Evolutionary conservation across 768 basidiomycete species (phyloP).

Genomic region (Coprinellus micaceus): DNA sequence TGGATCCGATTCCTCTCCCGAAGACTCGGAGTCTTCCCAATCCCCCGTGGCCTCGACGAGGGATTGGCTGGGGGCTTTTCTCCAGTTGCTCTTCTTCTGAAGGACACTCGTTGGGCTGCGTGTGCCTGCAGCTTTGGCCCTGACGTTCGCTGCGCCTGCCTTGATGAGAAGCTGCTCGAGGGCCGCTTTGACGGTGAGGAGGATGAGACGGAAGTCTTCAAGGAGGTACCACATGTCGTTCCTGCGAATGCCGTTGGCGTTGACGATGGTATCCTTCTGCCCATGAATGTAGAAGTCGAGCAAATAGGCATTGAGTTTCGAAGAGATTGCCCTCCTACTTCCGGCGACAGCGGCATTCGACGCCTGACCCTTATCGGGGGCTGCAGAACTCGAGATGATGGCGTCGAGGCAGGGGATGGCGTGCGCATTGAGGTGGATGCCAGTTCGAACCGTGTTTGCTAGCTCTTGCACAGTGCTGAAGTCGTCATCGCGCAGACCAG

Average conservation of each 20-base stretch:
- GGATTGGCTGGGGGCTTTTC: too few species aligned
- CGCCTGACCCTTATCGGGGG: neutral
- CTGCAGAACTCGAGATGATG: constrained; percentile 17
- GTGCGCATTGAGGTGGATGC: constrained; percentile 54
- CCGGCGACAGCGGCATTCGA: neutral
- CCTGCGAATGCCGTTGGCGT: constrained; percentile 54
- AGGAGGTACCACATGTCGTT: constrained; percentile 66
- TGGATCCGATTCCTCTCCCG: too few species aligned
- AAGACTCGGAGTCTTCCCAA: too few species aligned
- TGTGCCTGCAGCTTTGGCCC: constrained; percentile 4
- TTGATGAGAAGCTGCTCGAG: constrained; percentile 45
- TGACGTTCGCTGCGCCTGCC: constrained; percentile 8
- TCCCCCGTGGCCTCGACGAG: too few species aligned
- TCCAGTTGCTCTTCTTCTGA: constrained; percentile 5
- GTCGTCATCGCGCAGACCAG: constrained; percentile 52
- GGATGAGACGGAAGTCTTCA: constrained; percentile 51
- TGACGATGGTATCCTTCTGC: constrained; percentile 42
- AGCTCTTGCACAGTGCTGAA: constrained; percentile 54
- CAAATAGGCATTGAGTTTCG: constrained; percentile 58
- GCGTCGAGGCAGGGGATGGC: constrained; percentile 53
- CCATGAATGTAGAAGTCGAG: constrained; percentile 70
- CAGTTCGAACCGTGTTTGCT: constrained; percentile 44
- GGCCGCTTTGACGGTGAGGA: constrained; percentile 46
- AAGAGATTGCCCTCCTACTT: constrained; percentile 12
- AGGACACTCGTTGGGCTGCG: neutral